Evolutionary conservation across 306 rosid genomes (phyloP).

Genomic region (Cicer chorassanicum): DNA sequence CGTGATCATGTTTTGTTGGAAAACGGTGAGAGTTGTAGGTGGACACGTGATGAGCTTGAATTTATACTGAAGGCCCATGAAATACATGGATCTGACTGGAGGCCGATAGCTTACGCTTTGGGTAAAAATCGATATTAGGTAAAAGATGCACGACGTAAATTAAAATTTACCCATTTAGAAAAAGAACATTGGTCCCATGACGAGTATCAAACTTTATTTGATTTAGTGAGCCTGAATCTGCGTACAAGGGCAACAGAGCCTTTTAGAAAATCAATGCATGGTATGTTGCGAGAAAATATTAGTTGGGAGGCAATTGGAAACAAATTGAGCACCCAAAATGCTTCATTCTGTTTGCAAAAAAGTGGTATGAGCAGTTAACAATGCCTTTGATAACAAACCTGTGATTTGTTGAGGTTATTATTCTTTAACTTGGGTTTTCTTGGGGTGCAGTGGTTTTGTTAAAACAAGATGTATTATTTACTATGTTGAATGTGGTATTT

Average conservation of each 20-base stretch:
- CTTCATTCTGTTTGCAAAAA: conserved; percentile 51
- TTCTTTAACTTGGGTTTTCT: neutral
- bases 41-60: conserved; percentile 69
- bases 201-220: conserved; percentile 72
- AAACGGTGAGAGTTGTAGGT: conserved; percentile 57
- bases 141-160: conserved; percentile 76
- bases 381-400: conserved; percentile 60
- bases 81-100: conserved; percentile 74
- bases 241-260: conserved; percentile 58
- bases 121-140: conserved; percentile 69
- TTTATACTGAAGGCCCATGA: conserved; percentile 44
- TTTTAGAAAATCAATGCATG: conserved; percentile 54
- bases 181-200: conserved; percentile 70
- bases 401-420: conserved; percentile 42
- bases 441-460: conserved; percentile 8
- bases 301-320: conserved; percentile 74
- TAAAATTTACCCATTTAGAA: conserved; percentile 46
- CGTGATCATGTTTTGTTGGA: conserved; percentile 73
- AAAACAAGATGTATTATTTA: neutral
- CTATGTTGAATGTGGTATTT: neutral
- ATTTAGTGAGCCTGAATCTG: conserved; percentile 79
- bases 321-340: conserved; percentile 56
- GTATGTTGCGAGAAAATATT: conserved; percentile 83
- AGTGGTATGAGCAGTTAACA: conserved; percentile 73
- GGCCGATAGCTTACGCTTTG: conserved; percentile 56